Evolutionary conservation across 2,329 filamentous ascomycete species (phyloP).

Genomic region (Penicillium sp.): DNA sequence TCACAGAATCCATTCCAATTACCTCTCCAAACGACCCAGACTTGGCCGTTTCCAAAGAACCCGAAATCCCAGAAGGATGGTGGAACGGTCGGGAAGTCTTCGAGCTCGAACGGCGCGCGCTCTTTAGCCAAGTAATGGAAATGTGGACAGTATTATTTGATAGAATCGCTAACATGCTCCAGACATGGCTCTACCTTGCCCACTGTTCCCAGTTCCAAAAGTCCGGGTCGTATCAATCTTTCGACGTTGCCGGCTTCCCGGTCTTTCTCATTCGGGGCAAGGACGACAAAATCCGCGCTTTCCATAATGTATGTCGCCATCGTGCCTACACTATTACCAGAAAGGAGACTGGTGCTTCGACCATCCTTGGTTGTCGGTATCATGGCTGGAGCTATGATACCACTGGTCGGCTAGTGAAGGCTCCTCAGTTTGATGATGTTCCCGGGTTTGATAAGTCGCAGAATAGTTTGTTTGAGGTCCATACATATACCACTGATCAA

Average conservation of each 20-base stretch:
- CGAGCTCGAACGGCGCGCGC: conserved; percentile 42
- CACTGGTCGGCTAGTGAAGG: conserved; percentile 51
- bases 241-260: conserved; percentile 49
- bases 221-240: conserved; percentile 50
- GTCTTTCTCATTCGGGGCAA: conserved; percentile 48
- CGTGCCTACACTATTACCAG: conserved; percentile 52
- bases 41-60: conserved; percentile 31
- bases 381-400: conserved; percentile 57
- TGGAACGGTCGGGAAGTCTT: conserved; percentile 38
- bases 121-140: conserved; percentile 41
- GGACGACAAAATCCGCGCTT: conserved; percentile 47
- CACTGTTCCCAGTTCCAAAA: conserved; percentile 43
- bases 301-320: conserved; percentile 57
- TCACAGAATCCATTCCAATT: not conserved
- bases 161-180: not conserved
- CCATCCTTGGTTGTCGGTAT: conserved; percentile 52
- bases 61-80: conserved; percentile 35
- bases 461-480: conserved; percentile 46
- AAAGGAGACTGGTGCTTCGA: conserved; percentile 43
- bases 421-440: conserved; percentile 50
- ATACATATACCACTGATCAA: conserved; percentile 15
- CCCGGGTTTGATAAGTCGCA: conserved; percentile 49
- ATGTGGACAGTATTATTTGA: not conserved
- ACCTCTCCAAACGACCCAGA: not conserved
- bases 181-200: conserved; percentile 33